Evolutionary conservation across 805 yeast species (phyloP).

Genomic region (Maudiozyma bulderi): DNA sequence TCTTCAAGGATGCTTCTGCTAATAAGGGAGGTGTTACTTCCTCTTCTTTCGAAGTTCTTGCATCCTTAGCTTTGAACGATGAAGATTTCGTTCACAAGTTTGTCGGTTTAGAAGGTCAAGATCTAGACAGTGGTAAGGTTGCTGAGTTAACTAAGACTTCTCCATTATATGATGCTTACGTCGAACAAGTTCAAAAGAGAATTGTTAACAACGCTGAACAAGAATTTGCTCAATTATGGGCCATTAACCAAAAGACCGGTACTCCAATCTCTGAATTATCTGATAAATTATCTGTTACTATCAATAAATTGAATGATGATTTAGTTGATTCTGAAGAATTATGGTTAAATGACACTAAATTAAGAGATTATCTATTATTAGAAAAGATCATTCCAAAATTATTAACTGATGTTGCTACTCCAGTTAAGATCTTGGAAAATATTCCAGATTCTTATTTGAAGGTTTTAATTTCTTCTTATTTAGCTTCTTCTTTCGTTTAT

Average conservation of each 20-base stretch:
- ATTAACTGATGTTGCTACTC: constrained; percentile 54
- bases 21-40: constrained; percentile 99
- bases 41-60: constrained; percentile 88
- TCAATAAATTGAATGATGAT: constrained; percentile 79
- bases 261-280: constrained; percentile 57
- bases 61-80: constrained; percentile 87
- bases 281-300: constrained; percentile 74
- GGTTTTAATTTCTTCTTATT: constrained; percentile 79
- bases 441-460: constrained; percentile 83
- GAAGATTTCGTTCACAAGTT: constrained; percentile 67
- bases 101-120: constrained; percentile 32
- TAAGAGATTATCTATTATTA: constrained; percentile 65
- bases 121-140: constrained; percentile 7
- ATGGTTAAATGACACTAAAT: constrained; percentile 69
- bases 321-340: constrained; percentile 70
- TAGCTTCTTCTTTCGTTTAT: constrained; percentile 80
- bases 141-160: background rate
- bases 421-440: constrained; percentile 56
- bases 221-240: constrained; percentile 86
- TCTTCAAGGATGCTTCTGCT: constrained; percentile 93
- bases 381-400: constrained; percentile 68
- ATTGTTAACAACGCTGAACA: constrained; percentile 68
- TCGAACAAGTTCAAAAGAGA: constrained; percentile 67
- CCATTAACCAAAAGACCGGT: constrained; percentile 54
- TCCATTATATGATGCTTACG: constrained; percentile 69